These are phyloP conservation scores for Melanogaster broomeanus DNA, from an alignment of 768 basidiomycete species.

Conservation along the genomic window DNA sequence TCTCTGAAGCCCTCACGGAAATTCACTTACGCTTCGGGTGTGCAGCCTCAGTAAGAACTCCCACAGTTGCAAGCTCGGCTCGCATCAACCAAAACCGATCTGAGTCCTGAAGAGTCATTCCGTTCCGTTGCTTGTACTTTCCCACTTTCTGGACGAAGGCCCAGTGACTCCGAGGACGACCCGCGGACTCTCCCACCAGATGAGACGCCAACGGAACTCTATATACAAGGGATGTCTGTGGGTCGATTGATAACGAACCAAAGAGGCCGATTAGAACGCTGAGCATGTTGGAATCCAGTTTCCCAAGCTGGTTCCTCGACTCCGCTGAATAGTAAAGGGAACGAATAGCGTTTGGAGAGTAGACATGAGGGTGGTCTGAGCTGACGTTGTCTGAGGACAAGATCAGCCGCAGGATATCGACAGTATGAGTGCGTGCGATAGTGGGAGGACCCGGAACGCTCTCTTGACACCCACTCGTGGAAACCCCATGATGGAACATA, in stretches of 20 bases:
- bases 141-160: slow-evolving; percentile 46
- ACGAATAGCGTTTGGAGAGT: slow-evolving; percentile 36
- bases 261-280: slow-evolving; percentile 48
- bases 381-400: slow-evolving; percentile 14
- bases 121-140: slow-evolving; percentile 43
- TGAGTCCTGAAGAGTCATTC: slow-evolving; percentile 35
- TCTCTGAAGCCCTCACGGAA: not conserved
- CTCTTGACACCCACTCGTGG: not conserved
- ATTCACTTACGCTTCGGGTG: slow-evolving; percentile 15
- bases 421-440: not conserved
- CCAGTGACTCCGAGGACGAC: slow-evolving; percentile 51
- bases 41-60: slow-evolving; percentile 1
- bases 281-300: slow-evolving; percentile 38
- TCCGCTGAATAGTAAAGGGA: slow-evolving; percentile 41
- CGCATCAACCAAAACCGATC: slow-evolving; percentile 69
- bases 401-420: slow-evolving; percentile 14
- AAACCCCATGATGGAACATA: not conserved
- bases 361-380: slow-evolving; percentile 10
- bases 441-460: not conserved
- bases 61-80: slow-evolving; percentile 38
- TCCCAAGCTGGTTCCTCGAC: slow-evolving; percentile 33
- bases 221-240: slow-evolving; percentile 26
- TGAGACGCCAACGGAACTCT: slow-evolving; percentile 29
- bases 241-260: slow-evolving; percentile 47
- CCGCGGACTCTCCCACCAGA: slow-evolving; percentile 18